These are phyloP conservation scores for Didymella glomerata DNA, from an alignment of 2,329 filamentous ascomycete species.

Conservation along the genomic window DNA sequence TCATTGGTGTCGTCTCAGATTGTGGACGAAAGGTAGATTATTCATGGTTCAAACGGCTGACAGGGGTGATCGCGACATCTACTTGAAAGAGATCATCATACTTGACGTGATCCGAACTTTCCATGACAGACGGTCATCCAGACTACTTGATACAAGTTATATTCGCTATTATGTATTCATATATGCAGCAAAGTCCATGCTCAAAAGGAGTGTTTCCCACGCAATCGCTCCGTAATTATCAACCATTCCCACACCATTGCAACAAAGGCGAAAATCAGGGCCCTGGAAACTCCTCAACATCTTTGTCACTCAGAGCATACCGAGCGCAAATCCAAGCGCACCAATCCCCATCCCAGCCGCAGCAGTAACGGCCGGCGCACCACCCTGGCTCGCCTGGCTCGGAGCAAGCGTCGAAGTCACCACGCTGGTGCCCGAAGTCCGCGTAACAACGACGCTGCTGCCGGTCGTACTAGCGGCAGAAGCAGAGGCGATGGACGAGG, in stretches of 20 bases:
- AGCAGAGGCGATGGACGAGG: conserved; percentile 10
- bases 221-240: background rate
- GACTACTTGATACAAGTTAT: background rate
- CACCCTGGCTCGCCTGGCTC: conserved; percentile 11
- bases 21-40: no score
- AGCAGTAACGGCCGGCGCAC: conserved; percentile 26
- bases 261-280: background rate
- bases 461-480: conserved; percentile 14
- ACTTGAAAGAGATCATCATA: no score
- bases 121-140: no score
- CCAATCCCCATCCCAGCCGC: conserved; percentile 34
- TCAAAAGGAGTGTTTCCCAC: background rate
- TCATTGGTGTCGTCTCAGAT: no score
- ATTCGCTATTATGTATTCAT: background rate
- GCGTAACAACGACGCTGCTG: conserved; percentile 11
- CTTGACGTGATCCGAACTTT: no score
- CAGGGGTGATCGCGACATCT: no score
- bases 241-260: background rate
- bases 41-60: no score
- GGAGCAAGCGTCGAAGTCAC: conserved; percentile 12
- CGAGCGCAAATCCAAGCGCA: conserved; percentile 31
- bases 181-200: background rate
- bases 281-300: background rate
- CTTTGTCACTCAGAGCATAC: conserved; percentile 25
- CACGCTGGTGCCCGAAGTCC: conserved; percentile 20